Percentiles rank a stretch among this genome's conserved stretches.
These are phyloP conservation scores for Colletotrichum spaethianum DNA, from an alignment of 2,329 filamentous ascomycete species.

Conservation along the genomic window DNA sequence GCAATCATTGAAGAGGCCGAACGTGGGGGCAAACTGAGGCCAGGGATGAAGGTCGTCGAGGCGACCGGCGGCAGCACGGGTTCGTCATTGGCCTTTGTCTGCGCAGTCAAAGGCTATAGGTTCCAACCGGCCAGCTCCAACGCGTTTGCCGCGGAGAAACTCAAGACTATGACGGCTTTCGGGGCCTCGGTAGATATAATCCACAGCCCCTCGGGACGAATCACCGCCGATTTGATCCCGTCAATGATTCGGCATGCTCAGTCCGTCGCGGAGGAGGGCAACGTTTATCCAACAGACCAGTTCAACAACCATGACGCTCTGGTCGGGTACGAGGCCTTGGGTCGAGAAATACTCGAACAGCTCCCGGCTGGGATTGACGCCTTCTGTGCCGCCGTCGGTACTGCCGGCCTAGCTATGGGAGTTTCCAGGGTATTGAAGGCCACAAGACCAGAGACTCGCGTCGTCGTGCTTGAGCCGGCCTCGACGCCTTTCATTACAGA, in stretches of 20 bases:
- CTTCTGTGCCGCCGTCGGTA: slow-evolving; percentile 39
- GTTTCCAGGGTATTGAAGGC: slow-evolving; percentile 22
- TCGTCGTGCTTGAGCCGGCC: slow-evolving; percentile 22
- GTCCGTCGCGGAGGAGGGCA: background rate
- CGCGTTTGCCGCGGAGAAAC: slow-evolving; percentile 34
- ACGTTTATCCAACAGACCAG: slow-evolving; percentile 28
- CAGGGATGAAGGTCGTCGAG: slow-evolving; percentile 30
- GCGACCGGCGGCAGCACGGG: slow-evolving; percentile 41
- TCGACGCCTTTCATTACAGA: slow-evolving; percentile 10
- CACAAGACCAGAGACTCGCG: background rate
- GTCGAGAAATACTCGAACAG: slow-evolving; percentile 9
- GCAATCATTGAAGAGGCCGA: slow-evolving; percentile 38
- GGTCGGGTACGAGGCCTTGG: slow-evolving; percentile 33
- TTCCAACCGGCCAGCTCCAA: slow-evolving; percentile 27
- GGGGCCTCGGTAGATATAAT: slow-evolving; percentile 37
- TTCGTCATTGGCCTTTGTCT: slow-evolving; percentile 35
- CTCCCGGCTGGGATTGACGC: slow-evolving; percentile 31
- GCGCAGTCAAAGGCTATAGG: slow-evolving; percentile 46
- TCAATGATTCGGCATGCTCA: slow-evolving; percentile 1
- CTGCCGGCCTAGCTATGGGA: slow-evolving; percentile 36
- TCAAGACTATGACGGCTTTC: slow-evolving; percentile 36
- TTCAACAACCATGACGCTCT: slow-evolving; percentile 36
- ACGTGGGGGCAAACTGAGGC: slow-evolving; percentile 8
- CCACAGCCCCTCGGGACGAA: slow-evolving; percentile 25
- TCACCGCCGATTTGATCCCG: slow-evolving; percentile 31